Base-by-base conservation (phyloP, 352 stramenopile species). In the Phytophthora boehmeriae region DNA sequence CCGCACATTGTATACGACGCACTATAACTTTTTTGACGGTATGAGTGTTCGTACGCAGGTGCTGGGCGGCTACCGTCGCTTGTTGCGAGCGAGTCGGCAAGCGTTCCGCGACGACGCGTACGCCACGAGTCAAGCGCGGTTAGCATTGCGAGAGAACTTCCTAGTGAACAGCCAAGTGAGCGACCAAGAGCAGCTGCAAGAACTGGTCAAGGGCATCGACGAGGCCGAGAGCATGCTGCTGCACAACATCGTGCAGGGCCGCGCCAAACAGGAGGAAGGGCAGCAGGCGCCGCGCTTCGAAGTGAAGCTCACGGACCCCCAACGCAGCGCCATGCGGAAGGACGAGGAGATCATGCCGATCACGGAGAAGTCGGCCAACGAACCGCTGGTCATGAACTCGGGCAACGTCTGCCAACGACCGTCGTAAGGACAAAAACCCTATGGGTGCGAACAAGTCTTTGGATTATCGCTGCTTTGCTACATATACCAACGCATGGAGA, bases 201-300 rank as follows among this genome's bases (percentile, higher is more conserved):
- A 86, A 38, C 38, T 95, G 54, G 39, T 95, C 53, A 85, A 88
- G 62, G 69, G 80, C 61, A 88, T 95, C 51, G 78, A 89, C 55
- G 87, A 95, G 41, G 85, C 83, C 60, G 87, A 95, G 65, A 51
- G 63, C 39, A 94, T 95, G 85, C 66, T 95, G 53, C 79, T 91
- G n/a, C 80, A 93, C 66, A 73, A 95, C 68, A 94, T 95, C 48
- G 87, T 95, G 10, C 87, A 95, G 54, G 87, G 79, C 17, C 71
- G 76, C 17, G 72, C 81, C 61, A 90, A 88, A 54, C 62, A 75
- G 30, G 35, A 45, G 22, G 68, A 78, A 14, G 72, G 56, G 0
- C 46, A 61, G 11, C 57, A 43, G 5, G 67, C 58, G 38, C 72
- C 74, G 42, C 76, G 71, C 42, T 95, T 86, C 51, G 77, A 92